Conservation (phyloP, 495 filamentous ascomycete genomes). For the Penicillium canariense region DNA sequence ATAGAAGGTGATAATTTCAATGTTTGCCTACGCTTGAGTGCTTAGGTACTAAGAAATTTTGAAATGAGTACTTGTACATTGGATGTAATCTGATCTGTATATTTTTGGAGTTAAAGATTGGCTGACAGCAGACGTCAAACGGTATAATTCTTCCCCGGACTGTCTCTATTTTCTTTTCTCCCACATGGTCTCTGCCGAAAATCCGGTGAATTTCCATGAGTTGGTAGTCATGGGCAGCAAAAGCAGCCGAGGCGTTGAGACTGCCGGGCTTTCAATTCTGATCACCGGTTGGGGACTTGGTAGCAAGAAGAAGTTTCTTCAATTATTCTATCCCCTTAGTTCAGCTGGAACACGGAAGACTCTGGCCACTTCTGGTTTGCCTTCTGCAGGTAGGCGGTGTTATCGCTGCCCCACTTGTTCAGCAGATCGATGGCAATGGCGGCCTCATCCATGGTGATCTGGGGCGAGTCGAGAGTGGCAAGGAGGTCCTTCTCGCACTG, state of each 20-base stretch:
- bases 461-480: conserved; percentile 52
- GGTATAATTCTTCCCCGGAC: background rate
- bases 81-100: background rate
- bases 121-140: background rate
- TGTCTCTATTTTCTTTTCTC: background rate
- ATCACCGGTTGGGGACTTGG: background rate
- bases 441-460: conserved; percentile 60
- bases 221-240: background rate
- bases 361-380: conserved; percentile 72
- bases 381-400: conserved; percentile 57
- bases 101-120: background rate
- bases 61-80: background rate
- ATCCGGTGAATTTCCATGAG: background rate
- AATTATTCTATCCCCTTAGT: conserved; percentile 15
- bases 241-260: background rate
- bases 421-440: conserved; percentile 57
- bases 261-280: background rate
- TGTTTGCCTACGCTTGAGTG: background rate
- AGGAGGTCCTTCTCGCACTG: conserved; percentile 61
- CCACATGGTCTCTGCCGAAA: background rate
- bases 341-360: conserved; percentile 55
- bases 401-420: conserved; percentile 57
- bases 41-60: background rate
- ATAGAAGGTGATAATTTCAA: too few relatives aligned
- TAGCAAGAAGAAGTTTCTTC: background rate